phyloP scores from a whole-genome alignment of 2,329 filamentous ascomycete species.

The Remersonia thermophila region DNA sequence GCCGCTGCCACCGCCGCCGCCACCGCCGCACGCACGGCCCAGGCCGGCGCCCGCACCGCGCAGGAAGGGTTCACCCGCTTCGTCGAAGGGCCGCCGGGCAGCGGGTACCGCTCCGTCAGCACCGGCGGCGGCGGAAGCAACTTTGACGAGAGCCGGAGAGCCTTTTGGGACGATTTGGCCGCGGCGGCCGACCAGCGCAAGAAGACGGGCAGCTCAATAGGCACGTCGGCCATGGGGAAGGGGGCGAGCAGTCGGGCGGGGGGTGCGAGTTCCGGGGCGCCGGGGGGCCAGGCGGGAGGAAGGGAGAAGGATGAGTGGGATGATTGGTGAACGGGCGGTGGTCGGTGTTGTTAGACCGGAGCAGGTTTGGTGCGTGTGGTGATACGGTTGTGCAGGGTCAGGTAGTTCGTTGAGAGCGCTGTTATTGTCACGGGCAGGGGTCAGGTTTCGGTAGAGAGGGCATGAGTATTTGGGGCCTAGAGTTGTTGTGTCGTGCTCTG shows the following conservation, averaged over 20 bases:
- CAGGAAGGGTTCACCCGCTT: conserved; percentile 74
- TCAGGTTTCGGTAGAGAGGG: no score
- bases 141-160: conserved; percentile 55
- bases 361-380: conserved; percentile 1
- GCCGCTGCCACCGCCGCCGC: conserved; percentile 53
- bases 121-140: neutral
- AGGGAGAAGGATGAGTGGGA: conserved; percentile 51
- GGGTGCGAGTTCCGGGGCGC: neutral
- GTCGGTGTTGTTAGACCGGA: no score
- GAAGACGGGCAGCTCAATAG: conserved; percentile 36
- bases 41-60: conserved; percentile 45
- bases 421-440: no score
- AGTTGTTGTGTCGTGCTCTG: no score
- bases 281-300: conserved; percentile 20
- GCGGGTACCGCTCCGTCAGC: conserved; percentile 15
- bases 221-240: conserved; percentile 48
- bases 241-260: conserved; percentile 24
- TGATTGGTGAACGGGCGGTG: conserved; percentile 36
- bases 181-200: conserved; percentile 47
- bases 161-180: conserved; percentile 90
- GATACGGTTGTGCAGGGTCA: no score
- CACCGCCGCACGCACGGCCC: conserved; percentile 53
- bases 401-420: no score
- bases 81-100: conserved; percentile 56
- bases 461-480: no score